Conservation (phyloP, 495 filamentous ascomycete genomes). For the Pyrenula massariospora region DNA sequence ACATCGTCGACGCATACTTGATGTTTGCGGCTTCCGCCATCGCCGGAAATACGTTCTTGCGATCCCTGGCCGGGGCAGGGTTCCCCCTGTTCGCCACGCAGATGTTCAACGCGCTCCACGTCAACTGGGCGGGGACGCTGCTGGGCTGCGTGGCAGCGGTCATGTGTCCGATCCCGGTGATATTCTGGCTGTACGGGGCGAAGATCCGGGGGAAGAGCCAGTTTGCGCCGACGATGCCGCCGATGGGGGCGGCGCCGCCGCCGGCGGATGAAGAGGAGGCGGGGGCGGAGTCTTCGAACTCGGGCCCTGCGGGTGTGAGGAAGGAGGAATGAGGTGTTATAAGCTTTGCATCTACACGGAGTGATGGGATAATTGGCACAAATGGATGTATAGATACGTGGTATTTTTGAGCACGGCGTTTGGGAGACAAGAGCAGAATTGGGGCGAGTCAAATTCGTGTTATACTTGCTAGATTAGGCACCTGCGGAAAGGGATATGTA, state of each 20-base stretch:
- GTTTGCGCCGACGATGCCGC: slow-evolving; percentile 46
- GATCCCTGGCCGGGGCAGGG: slow-evolving; percentile 60
- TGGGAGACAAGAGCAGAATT: too few relatives aligned
- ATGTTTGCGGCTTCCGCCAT: slow-evolving; percentile 84
- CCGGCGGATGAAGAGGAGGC: background rate
- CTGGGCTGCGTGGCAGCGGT: slow-evolving; percentile 57
- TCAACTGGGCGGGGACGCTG: slow-evolving; percentile 65
- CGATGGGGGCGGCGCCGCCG: background rate
- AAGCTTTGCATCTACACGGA: too few relatives aligned
- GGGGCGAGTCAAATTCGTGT: too few relatives aligned
- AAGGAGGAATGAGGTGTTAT: background rate
- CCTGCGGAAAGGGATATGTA: too few relatives aligned
- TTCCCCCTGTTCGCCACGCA: slow-evolving; percentile 77
- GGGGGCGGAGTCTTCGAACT: background rate
- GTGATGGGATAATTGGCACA: too few relatives aligned
- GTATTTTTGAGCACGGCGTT: too few relatives aligned
- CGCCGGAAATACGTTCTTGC: slow-evolving; percentile 80
- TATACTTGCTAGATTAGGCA: too few relatives aligned
- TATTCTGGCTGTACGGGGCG: slow-evolving; percentile 53
- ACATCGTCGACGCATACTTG: slow-evolving; percentile 78
- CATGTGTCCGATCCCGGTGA: slow-evolving; percentile 64
- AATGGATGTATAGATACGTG: too few relatives aligned
- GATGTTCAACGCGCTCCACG: slow-evolving; percentile 64
- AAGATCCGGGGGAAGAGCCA: slow-evolving; percentile 53
- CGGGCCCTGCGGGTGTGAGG: background rate